phyloP scores from a whole-genome alignment of 1,284 basidiomycete species.

The Singerocomus inundabilis region DNA sequence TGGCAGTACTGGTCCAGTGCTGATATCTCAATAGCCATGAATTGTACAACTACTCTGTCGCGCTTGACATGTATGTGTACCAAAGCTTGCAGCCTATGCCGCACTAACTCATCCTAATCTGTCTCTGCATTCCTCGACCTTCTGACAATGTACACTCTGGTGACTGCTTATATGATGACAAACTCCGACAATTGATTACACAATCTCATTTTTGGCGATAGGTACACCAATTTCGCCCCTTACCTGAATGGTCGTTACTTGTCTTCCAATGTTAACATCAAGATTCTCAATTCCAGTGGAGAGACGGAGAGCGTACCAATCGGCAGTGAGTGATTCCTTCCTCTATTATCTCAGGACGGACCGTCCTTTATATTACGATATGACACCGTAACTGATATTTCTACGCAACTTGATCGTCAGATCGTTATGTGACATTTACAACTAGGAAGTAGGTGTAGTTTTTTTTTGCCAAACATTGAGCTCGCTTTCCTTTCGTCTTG shows the following conservation, averaged over 20 bases:
- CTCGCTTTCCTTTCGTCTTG: neutral
- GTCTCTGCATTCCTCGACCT: neutral
- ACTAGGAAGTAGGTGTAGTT: slow-evolving; percentile 58
- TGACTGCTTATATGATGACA: neutral
- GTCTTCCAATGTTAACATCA: slow-evolving; percentile 85
- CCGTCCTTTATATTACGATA: neutral
- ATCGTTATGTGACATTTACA: slow-evolving; percentile 70
- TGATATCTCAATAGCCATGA: slow-evolving; percentile 64
- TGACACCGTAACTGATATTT: neutral
- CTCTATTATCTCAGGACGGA: neutral
- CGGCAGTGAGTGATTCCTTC: slow-evolving; percentile 45
- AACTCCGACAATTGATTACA: neutral
- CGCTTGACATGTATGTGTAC: slow-evolving; percentile 64
- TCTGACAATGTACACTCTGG: neutral
- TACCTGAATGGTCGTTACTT: slow-evolving; percentile 73
- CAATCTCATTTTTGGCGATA: slow-evolving; percentile 24
- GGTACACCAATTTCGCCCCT: slow-evolving; percentile 73
- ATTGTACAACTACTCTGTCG: slow-evolving; percentile 75
- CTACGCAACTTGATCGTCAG: slow-evolving; percentile 30
- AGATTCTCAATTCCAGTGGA: slow-evolving; percentile 52
- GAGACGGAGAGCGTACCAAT: slow-evolving; percentile 58
- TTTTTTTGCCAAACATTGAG: neutral
- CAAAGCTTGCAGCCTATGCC: neutral
- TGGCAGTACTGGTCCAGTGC: neutral
- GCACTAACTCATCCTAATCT: slow-evolving; percentile 9